Evolutionary conservation across 371 early-diverging fungal genomes (phyloP).

Genomic region (Funneliformis caledonium): DNA sequence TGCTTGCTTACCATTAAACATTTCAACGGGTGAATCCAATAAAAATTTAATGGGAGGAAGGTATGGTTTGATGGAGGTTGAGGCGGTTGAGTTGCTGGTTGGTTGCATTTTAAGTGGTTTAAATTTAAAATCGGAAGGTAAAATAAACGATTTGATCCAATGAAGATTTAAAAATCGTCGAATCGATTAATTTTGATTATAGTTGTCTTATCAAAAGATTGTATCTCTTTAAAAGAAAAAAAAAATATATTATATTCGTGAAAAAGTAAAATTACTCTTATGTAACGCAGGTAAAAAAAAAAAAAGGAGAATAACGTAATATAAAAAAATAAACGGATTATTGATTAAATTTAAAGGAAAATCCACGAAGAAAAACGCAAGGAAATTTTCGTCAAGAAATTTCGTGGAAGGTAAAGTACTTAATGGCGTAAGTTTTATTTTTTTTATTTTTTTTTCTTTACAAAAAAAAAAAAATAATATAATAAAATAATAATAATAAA

Average conservation of each 20-base stretch:
- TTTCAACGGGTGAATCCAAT: background rate
- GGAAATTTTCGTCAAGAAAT: no score
- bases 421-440: no score
- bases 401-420: no score
- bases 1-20: background rate
- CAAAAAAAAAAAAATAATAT: no score
- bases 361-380: no score
- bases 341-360: no score
- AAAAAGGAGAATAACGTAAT: no score
- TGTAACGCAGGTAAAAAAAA: no score
- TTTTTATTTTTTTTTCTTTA: no score
- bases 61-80: background rate
- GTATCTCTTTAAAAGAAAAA: background rate
- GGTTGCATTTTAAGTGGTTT: background rate
- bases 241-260: no score
- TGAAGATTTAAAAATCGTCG: background rate
- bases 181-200: background rate
- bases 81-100: background rate
- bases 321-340: no score
- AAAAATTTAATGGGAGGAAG: slow-evolving; percentile 4
- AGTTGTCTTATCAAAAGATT: background rate
- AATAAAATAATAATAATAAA: no score
- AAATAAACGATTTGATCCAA: background rate
- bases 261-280: background rate
- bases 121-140: background rate